Evolutionary conservation across 257 asterid species (phyloP), one percentile per base, ranked within the genome.

Genomic region (Knoxia roxburghii): DNA sequence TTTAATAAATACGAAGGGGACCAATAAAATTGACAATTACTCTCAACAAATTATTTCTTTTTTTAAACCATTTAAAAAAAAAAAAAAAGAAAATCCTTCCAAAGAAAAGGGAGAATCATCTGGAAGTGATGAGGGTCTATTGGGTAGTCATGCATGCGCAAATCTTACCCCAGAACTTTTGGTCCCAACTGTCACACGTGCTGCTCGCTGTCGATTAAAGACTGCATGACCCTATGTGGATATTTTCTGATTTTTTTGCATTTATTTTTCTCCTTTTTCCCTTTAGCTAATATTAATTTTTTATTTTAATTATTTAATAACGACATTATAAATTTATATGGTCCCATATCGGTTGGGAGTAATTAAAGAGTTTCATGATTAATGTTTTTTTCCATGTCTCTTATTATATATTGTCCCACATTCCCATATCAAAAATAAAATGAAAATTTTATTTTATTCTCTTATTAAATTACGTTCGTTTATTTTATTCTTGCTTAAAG

Each of bases 101-200:
- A 46, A 17, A 5, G 21, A 1, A 12, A 12, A 30, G 3, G 65
- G 1, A 46, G n/a, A n/a, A n/a, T n/a, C n/a, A n/a, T n/a, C n/a
- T n/a, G n/a, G n/a, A 46, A 6, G 3, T 12, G 20, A 21, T 0
- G 27, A 52, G 58, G 26, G 27, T 24, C 21, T 52, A 37, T 10
- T 15, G 10, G 23, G 0, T 3, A 41, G 35, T 35, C 72, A 68
- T 56, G 65, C 72, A 68, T 56, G 65, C 61, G 67, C 41, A 12
- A 51, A 30, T 33, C 70, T 56, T 50, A 71, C 4, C 30, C 4
- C 17, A 51, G 6, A 30, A 32, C 17, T 15, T 18, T 43, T 27
- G 65, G 70, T 52, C 68, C 75, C 75, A 56, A 63, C 45, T 39
- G 61, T 21, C 23, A 45, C 76, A 64, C 76, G 71, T 45, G 75